phyloP scores from a whole-genome alignment of 306 rosid genomes.

The Pyrus communis region DNA sequence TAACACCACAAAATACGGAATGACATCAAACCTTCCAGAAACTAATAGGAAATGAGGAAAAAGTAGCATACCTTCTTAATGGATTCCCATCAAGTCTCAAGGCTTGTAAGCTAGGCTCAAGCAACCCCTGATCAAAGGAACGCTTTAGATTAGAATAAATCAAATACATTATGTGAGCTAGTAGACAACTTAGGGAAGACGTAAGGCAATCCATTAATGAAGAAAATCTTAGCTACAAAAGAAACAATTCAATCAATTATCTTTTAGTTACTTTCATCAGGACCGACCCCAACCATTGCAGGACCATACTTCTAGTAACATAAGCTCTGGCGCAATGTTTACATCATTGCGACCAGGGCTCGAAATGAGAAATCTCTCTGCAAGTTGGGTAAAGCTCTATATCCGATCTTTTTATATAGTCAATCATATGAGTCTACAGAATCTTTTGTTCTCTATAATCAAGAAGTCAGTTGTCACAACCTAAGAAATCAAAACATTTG shows the following conservation, averaged over 20 bases:
- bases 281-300: background rate
- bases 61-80: slow-evolving; percentile 63
- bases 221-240: background rate
- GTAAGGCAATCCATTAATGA: background rate
- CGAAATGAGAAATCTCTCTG: background rate
- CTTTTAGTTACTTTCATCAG: background rate
- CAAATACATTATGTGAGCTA: background rate
- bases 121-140: slow-evolving; percentile 60
- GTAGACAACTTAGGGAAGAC: background rate
- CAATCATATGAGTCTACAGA: background rate
- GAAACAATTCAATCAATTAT: background rate
- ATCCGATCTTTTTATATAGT: background rate
- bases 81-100: slow-evolving; percentile 91
- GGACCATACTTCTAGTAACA: background rate
- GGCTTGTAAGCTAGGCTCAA: slow-evolving; percentile 71
- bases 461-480: background rate
- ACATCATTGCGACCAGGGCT: background rate
- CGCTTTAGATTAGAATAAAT: background rate
- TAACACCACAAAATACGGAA: background rate
- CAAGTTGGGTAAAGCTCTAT: background rate
- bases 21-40: background rate
- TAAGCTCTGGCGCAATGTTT: background rate
- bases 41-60: background rate
- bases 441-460: background rate
- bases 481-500: slow-evolving; percentile 8